A percentile compares a stretch with the other conserved stretches of the same genome.
phyloP scores from a whole-genome alignment of 2,329 filamentous ascomycete genomes.

The Diaporthe velutina region DNA sequence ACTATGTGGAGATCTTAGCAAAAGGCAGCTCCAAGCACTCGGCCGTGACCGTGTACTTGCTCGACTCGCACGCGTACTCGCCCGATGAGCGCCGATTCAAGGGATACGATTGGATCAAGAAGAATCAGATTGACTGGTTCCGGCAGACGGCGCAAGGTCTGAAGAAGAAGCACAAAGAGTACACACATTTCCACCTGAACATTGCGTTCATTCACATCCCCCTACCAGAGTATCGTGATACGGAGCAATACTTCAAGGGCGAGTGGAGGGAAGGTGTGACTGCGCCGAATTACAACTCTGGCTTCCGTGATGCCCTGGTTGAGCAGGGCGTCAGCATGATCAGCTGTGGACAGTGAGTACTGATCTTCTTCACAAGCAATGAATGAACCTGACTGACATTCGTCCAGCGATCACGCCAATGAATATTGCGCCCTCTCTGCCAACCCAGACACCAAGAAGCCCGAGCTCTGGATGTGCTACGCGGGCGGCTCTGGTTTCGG shows the following conservation, averaged over 20 bases:
- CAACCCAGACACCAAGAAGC: constrained; percentile 65
- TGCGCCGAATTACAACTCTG: constrained; percentile 88
- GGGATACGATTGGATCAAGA: constrained; percentile 99
- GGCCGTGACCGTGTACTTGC: constrained; percentile 91
- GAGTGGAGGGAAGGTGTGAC: constrained; percentile 87
- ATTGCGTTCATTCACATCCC: constrained; percentile 98
- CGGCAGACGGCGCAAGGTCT: constrained; percentile 79
- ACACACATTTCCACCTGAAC: constrained; percentile 93
- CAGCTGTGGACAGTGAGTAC: constrained; percentile 86
- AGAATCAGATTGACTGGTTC: constrained; percentile 96
- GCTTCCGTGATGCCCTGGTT: constrained; percentile 91
- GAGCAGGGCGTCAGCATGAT: constrained; percentile 89
- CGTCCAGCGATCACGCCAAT: constrained; percentile 86
- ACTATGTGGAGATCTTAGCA: constrained; percentile 90
- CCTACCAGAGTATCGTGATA: constrained; percentile 84
- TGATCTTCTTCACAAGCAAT: neutral
- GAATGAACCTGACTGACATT: constrained; percentile 40
- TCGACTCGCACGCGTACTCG: constrained; percentile 93
- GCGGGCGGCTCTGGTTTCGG: constrained; percentile 92
- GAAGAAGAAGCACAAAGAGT: constrained; percentile 83
- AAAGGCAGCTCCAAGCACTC: constrained; percentile 85
- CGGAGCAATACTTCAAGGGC: constrained; percentile 73
- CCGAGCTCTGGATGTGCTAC: constrained; percentile 97
- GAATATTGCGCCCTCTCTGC: constrained; percentile 88
- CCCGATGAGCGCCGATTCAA: constrained; percentile 88